Conservation (phyloP, 179 eudicot species). For the Monotropa hypopitys region DNA sequence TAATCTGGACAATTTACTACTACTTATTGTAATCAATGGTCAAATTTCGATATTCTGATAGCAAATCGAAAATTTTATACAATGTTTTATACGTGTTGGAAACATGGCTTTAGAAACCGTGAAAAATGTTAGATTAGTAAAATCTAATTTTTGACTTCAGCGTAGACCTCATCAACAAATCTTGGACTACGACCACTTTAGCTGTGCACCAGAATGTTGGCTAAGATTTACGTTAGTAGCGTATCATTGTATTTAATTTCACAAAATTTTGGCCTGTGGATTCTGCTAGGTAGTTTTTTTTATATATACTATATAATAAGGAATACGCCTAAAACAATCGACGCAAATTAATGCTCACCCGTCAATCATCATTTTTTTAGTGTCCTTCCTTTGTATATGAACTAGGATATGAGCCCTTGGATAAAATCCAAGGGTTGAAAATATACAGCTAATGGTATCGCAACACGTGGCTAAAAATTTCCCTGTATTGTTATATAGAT, state of each 20-base stretch:
- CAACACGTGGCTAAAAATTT: no score
- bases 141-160: not conserved
- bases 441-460: no score
- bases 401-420: no score
- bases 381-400: not conserved
- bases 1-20: no score
- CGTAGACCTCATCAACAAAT: not conserved
- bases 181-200: not conserved
- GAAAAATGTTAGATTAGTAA: not conserved
- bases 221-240: not conserved
- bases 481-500: no score
- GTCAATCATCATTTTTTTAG: not conserved
- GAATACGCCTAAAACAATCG: not conserved
- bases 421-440: no score
- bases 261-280: not conserved
- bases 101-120: not conserved
- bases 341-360: not conserved
- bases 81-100: not conserved
- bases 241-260: not conserved
- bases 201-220: not conserved
- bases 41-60: not conserved
- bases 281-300: not conserved
- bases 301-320: not conserved
- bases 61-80: not conserved
- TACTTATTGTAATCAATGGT: no score